phyloP scores from a whole-genome alignment of 2,329 filamentous ascomycete genomes.

The Talaromyces sp. region DNA sequence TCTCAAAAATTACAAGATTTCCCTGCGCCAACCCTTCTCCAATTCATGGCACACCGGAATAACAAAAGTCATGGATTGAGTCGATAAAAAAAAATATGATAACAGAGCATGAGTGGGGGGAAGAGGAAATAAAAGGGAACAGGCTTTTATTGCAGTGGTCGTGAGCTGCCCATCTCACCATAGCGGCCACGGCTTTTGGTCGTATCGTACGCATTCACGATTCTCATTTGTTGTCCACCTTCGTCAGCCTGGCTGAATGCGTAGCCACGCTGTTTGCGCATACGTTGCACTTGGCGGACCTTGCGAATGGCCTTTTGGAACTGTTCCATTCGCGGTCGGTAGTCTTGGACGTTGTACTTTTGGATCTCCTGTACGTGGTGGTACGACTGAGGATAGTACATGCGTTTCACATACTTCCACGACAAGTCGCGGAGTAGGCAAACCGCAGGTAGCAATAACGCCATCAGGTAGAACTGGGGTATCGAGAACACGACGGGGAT shows the following conservation, averaged over 20 bases:
- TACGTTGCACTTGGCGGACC: constrained; percentile 94
- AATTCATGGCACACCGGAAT: neutral
- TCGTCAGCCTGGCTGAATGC: constrained; percentile 98
- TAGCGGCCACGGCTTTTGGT: constrained; percentile 86
- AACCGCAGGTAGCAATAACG: constrained; percentile 70
- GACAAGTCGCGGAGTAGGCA: constrained; percentile 85
- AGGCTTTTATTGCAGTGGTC: constrained; percentile 17
- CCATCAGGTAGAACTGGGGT: constrained; percentile 88
- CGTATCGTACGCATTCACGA: constrained; percentile 96
- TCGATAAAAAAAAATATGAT: neutral
- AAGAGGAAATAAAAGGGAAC: neutral
- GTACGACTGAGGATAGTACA: constrained; percentile 94
- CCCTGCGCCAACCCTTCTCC: neutral
- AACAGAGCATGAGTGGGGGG: neutral
- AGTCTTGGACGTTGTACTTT: constrained; percentile 99
- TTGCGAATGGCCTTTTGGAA: constrained; percentile 99
- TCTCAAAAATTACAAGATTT: neutral
- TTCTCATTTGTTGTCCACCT: constrained; percentile 71
- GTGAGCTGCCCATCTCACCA: constrained; percentile 81
- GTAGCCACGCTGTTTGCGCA: constrained; percentile 98
- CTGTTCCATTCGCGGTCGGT: constrained; percentile 96
- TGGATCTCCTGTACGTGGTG: constrained; percentile 99
- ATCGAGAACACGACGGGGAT: constrained; percentile 75
- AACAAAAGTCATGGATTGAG: neutral
- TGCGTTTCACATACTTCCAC: constrained; percentile 96